Evolutionary conservation across 441 rosid species (phyloP).

Genomic region (Raphanus hybrid): DNA sequence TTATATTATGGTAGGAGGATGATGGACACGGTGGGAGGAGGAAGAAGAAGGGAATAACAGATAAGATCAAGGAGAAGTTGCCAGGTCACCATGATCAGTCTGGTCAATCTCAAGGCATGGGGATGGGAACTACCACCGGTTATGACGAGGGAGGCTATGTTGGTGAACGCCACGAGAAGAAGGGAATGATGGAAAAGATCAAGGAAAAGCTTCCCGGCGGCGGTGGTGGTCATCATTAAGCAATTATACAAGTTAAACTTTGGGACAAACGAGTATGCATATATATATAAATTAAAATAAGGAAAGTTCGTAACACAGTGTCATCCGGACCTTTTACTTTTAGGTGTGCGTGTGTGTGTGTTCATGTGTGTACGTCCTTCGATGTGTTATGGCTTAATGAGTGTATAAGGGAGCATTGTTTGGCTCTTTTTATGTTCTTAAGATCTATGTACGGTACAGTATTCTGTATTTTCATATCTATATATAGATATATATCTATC

Average conservation of each 20-base stretch:
- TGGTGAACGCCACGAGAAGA: conserved; percentile 40
- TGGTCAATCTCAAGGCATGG: conserved; percentile 34
- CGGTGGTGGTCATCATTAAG: conserved; percentile 39
- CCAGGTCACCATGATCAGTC: conserved; percentile 46
- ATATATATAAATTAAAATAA: neutral
- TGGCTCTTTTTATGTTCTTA: conserved; percentile 20
- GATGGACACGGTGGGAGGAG: conserved; percentile 67
- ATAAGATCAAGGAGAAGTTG: conserved; percentile 59
- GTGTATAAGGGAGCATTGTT: conserved; percentile 12
- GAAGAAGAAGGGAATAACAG: conserved; percentile 60
- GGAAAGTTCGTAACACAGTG: conserved; percentile 4
- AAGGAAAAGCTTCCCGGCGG: conserved; percentile 74
- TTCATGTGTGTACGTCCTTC: conserved; percentile 27
- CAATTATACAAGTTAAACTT: neutral
- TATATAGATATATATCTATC: neutral
- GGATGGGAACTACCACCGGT: conserved; percentile 42
- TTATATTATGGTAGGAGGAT: conserved; percentile 49
- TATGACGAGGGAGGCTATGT: conserved; percentile 40
- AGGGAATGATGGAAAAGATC: conserved; percentile 59
- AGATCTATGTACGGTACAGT: conserved; percentile 1
- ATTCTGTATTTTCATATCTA: conserved; percentile 1
- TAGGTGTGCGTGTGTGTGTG: neutral
- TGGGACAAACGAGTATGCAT: conserved; percentile 3
- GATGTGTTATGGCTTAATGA: conserved; percentile 5
- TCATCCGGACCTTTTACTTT: conserved; percentile 2